Percentiles rank a stretch among this genome's conserved stretches.
Evolutionary conservation across 179 eudicot genomes (phyloP).

Genomic region (Gypsophila paniculata): DNA sequence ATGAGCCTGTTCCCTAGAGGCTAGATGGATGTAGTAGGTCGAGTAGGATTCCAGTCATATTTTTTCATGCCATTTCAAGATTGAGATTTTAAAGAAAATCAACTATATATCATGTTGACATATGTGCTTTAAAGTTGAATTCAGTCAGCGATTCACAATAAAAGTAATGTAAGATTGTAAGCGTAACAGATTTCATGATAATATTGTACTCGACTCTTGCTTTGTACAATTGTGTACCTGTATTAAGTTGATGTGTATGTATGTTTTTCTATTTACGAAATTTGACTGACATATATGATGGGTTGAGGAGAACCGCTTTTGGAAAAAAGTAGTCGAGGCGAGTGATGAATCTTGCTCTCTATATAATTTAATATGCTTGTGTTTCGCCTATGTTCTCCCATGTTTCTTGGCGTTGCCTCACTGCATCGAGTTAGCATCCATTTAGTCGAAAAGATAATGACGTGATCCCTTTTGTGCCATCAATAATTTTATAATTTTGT

Average conservation of each 20-base stretch:
- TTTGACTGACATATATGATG: background rate
- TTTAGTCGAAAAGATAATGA: background rate
- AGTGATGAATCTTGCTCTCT: background rate
- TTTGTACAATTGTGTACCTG: background rate
- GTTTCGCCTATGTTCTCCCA: background rate
- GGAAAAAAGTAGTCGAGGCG: background rate
- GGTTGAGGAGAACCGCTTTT: background rate
- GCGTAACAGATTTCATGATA: background rate
- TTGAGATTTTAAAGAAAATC: background rate
- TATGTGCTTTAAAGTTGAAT: slow-evolving; percentile 2
- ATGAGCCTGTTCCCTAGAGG: slow-evolving; percentile 8
- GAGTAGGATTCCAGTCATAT: background rate
- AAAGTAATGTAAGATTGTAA: too few species aligned
- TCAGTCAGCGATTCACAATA: background rate
- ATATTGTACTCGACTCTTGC: background rate
- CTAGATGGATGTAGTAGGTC: slow-evolving; percentile 6
- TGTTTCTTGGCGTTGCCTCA: slow-evolving; percentile 1
- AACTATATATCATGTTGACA: background rate
- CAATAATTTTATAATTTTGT: slow-evolving; percentile 19
- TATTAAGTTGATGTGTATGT: background rate
- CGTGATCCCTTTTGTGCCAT: background rate
- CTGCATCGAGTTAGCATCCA: background rate
- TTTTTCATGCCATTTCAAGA: slow-evolving; percentile 1
- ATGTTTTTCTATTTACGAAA: background rate
- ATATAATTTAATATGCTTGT: slow-evolving; percentile 1